These are phyloP conservation scores for Cutaneotrichosporon daszewskae DNA, from an alignment of 1,284 basidiomycete species.

Conservation along the genomic window DNA sequence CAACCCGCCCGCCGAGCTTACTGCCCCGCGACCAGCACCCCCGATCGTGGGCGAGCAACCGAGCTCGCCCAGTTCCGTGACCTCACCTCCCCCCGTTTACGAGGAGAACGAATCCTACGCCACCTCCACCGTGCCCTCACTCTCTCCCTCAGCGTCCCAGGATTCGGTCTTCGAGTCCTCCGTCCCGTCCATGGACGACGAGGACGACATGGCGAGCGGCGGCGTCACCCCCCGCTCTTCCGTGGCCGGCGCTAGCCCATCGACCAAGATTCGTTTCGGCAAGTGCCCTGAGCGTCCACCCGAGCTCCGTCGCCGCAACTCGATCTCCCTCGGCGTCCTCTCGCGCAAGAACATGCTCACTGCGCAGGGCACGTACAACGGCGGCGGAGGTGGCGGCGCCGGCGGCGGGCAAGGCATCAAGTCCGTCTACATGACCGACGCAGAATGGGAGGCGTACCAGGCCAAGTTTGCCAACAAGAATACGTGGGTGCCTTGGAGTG, in stretches of 20 bases:
- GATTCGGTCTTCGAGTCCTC: neutral
- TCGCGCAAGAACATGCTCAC: constrained; percentile 37
- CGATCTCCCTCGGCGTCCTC: constrained; percentile 43
- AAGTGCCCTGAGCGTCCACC: constrained; percentile 24
- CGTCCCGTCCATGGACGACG: neutral
- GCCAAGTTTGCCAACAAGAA: constrained; percentile 24
- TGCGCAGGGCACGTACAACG: constrained; percentile 24
- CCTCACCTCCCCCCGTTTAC: no score
- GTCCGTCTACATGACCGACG: constrained; percentile 40
- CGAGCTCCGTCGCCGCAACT: constrained; percentile 38
- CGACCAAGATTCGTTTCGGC: constrained; percentile 17
- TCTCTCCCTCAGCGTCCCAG: neutral
- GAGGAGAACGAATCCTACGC: neutral
- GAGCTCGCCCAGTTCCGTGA: no score
- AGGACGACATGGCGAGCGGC: neutral
- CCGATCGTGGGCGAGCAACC: neutral
- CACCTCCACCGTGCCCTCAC: neutral
- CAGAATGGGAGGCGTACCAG: constrained; percentile 44
- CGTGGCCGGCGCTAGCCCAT: neutral
- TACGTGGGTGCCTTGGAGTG: constrained; percentile 22
- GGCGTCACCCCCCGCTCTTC: constrained; percentile 7
- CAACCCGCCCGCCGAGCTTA: constrained; percentile 1
- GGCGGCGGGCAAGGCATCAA: constrained; percentile 7
- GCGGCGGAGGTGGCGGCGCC: neutral
- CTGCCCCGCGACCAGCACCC: neutral